These are phyloP conservation scores for Casuarina glauca DNA, from an alignment of 306 rosid species.

Conservation along the genomic window DNA sequence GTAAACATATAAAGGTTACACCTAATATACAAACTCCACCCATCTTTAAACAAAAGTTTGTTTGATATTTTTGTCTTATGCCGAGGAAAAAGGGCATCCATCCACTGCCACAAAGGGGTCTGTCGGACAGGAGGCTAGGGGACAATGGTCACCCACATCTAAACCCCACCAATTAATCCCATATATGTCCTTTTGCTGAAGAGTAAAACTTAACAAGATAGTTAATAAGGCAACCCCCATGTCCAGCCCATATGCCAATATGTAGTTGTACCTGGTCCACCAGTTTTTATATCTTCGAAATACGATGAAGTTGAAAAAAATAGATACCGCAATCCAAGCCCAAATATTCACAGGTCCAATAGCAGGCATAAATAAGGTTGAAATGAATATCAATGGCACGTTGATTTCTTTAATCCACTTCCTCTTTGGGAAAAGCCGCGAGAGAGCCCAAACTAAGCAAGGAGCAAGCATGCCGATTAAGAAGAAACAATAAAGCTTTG, in stretches of 20 bases:
- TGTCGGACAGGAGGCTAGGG: neutral
- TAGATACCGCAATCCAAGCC: constrained; percentile 38
- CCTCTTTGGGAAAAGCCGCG: constrained; percentile 22
- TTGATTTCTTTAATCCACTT: constrained; percentile 38
- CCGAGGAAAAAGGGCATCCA: neutral
- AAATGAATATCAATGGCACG: constrained; percentile 32
- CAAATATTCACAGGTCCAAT: constrained; percentile 30
- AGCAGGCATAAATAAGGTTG: constrained; percentile 23
- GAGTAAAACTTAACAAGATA: neutral
- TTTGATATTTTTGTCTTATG: too few relatives aligned
- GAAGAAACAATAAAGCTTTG: constrained; percentile 49
- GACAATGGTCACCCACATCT: too few relatives aligned
- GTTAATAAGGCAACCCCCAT: neutral
- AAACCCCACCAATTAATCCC: too few relatives aligned
- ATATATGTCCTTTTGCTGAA: neutral
- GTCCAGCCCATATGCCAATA: constrained; percentile 9
- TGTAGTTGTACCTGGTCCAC: constrained; percentile 7
- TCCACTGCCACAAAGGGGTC: neutral
- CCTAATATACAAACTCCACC: too few relatives aligned
- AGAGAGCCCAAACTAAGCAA: too few relatives aligned
- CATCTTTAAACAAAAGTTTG: too few relatives aligned
- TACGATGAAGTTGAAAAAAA: constrained; percentile 36
- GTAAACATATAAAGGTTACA: too few relatives aligned
- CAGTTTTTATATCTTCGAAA: constrained; percentile 32
- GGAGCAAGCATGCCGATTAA: neutral